Conservation (phyloP, 352 stramenopile species). For the Albugo laibachii region DNA sequence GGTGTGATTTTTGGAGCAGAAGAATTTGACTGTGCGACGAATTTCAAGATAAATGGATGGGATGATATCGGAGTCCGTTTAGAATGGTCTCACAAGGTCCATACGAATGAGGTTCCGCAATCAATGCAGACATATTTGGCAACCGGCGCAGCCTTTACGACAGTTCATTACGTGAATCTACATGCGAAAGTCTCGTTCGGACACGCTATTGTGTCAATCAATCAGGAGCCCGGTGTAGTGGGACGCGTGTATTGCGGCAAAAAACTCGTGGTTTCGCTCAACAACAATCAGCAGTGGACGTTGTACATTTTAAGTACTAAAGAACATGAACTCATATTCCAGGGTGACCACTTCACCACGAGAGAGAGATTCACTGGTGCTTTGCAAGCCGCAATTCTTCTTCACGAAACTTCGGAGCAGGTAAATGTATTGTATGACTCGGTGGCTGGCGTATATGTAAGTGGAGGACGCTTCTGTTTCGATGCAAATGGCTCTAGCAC, state of each 20-base stretch:
- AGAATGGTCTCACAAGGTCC: constrained; percentile 8
- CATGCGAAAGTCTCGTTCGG: constrained; percentile 42
- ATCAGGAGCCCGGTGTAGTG: constrained; percentile 18
- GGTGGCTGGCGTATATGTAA: constrained; percentile 40
- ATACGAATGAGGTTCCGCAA: neutral
- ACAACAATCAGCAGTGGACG: constrained; percentile 59
- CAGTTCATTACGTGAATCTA: constrained; percentile 40
- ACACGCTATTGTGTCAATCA: constrained; percentile 33
- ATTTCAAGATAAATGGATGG: constrained; percentile 37
- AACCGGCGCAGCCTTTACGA: constrained; percentile 62
- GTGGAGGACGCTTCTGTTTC: constrained; percentile 5
- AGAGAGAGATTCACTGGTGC: constrained; percentile 30
- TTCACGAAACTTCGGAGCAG: constrained; percentile 9
- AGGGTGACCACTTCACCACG: constrained; percentile 31
- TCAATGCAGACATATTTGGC: constrained; percentile 32
- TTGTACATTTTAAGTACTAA: constrained; percentile 30
- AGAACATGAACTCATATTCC: constrained; percentile 11
- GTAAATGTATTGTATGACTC: constrained; percentile 21
- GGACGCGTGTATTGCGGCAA: constrained; percentile 17
- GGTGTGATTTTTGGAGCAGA: constrained; percentile 48
- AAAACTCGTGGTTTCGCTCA: constrained; percentile 36
- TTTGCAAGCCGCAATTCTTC: constrained; percentile 42
- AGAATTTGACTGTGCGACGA: constrained; percentile 13
- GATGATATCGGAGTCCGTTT: constrained; percentile 56
- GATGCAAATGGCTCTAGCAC: constrained; percentile 1